Evolutionary conservation across 2,329 filamentous ascomycete species (phyloP).

Genomic region (Fusarium praegraminearum): DNA sequence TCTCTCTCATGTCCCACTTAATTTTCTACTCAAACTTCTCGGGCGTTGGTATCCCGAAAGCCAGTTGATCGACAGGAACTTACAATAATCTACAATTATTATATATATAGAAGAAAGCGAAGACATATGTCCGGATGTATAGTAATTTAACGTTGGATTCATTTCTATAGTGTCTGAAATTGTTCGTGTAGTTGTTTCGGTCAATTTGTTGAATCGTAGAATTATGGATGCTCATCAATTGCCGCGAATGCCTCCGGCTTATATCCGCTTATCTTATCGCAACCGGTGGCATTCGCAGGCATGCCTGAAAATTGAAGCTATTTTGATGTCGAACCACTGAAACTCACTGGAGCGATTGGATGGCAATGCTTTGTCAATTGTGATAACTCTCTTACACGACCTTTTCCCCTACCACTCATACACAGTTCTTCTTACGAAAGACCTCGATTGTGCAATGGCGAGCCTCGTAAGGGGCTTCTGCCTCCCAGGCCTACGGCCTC

Average conservation of each 20-base stretch:
- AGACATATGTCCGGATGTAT: too few relatives aligned
- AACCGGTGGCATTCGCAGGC: not conserved
- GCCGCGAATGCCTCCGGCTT: not conserved
- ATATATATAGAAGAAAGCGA: not conserved
- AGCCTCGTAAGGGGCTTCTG: slow-evolving; percentile 50
- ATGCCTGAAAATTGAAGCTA: slow-evolving; percentile 9
- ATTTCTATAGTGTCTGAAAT: not conserved
- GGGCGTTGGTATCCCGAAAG: not conserved
- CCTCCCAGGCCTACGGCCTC: slow-evolving; percentile 45
- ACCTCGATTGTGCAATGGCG: slow-evolving; percentile 44
- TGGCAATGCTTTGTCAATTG: slow-evolving; percentile 11
- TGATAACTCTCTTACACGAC: not conserved
- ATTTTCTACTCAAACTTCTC: slow-evolving; percentile 11
- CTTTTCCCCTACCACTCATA: too few relatives aligned
- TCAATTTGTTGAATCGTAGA: slow-evolving; percentile 1
- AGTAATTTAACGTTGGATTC: not conserved
- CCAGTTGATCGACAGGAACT: not conserved
- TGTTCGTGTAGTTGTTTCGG: not conserved
- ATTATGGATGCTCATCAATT: not conserved
- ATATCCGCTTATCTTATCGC: slow-evolving; percentile 7
- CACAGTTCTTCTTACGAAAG: not conserved
- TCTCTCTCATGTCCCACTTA: slow-evolving; percentile 1
- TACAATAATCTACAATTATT: not conserved
- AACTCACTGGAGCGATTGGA: slow-evolving; percentile 3
- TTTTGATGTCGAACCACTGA: slow-evolving; percentile 2